Conservation (phyloP, 2,329 filamentous ascomycete species). For the Dothideomycetes sp. region DNA sequence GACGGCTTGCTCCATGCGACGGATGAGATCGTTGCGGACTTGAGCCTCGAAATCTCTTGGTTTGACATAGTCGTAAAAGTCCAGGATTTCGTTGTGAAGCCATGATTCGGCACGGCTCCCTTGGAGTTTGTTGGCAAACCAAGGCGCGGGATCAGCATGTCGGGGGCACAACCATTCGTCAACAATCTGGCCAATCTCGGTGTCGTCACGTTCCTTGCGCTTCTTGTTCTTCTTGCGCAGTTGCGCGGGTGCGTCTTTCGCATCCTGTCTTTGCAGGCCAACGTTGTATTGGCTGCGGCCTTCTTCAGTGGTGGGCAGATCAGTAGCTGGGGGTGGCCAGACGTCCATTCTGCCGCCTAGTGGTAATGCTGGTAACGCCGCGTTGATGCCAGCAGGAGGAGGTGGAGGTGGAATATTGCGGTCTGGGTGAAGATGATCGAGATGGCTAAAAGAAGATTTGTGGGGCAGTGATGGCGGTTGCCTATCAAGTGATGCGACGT, state of each 20-base stretch:
- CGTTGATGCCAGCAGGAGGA: constrained; percentile 1
- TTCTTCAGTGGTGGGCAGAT: constrained; percentile 12
- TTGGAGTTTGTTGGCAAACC: constrained; percentile 33
- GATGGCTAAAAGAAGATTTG: constrained; percentile 25
- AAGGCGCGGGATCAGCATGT: constrained; percentile 47
- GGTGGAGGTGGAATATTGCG: constrained; percentile 4
- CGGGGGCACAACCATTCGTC: constrained; percentile 34
- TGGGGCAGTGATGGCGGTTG: background rate
- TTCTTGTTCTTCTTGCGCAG: constrained; percentile 38
- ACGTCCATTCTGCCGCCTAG: constrained; percentile 11
- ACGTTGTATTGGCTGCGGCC: constrained; percentile 1
- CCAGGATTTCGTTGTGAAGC: constrained; percentile 79
- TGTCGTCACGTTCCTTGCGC: constrained; percentile 46
- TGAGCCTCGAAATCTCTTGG: constrained; percentile 68
- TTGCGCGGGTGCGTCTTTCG: constrained; percentile 5
- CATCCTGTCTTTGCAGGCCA: constrained; percentile 9
- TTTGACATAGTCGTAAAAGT: constrained; percentile 78
- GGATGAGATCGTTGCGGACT: constrained; percentile 63
- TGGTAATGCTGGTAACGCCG: background rate
- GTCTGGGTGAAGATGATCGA: constrained; percentile 22
- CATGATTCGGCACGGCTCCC: constrained; percentile 37
- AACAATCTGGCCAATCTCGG: constrained; percentile 27
- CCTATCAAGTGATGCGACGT: constrained; percentile 13
- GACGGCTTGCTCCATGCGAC: constrained; percentile 55
- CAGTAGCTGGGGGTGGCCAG: constrained; percentile 18